Evolutionary conservation across 2,329 filamentous ascomycete genomes (phyloP).

Genomic region (Hypomyces rosellus): DNA sequence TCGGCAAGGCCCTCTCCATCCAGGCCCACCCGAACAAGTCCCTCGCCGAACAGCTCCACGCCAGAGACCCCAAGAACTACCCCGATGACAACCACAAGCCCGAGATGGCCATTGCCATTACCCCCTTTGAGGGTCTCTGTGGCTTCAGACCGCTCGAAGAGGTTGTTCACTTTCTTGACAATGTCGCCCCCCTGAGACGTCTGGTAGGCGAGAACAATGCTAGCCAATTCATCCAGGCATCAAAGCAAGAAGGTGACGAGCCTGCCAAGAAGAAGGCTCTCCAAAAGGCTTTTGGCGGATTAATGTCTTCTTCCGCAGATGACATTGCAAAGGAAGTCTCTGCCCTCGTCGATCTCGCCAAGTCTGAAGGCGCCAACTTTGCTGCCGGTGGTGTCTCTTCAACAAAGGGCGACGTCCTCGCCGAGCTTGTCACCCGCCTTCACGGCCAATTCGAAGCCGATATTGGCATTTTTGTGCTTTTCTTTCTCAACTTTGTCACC

Average conservation of each 20-base stretch:
- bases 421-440: slow-evolving; percentile 69
- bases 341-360: slow-evolving; percentile 64
- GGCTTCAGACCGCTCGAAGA: slow-evolving; percentile 86
- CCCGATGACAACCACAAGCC: slow-evolving; percentile 99
- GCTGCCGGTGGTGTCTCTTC: slow-evolving; percentile 65
- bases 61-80: slow-evolving; percentile 85
- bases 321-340: slow-evolving; percentile 50
- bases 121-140: slow-evolving; percentile 90
- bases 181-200: slow-evolving; percentile 49
- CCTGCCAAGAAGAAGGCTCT: slow-evolving; percentile 71
- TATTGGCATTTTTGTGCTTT: slow-evolving; percentile 89
- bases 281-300: slow-evolving; percentile 64
- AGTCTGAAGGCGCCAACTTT: slow-evolving; percentile 63
- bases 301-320: slow-evolving; percentile 73
- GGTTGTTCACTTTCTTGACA: slow-evolving; percentile 74
- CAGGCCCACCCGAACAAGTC: slow-evolving; percentile 97
- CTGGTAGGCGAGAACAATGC: slow-evolving; percentile 62
- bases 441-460: slow-evolving; percentile 82
- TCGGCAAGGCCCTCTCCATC: slow-evolving; percentile 92
- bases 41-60: slow-evolving; percentile 78
- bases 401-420: slow-evolving; percentile 62
- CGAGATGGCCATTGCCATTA: slow-evolving; percentile 98
- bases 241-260: slow-evolving; percentile 36
- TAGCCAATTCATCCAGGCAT: slow-evolving; percentile 46
- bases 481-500: slow-evolving; percentile 94